These are phyloP conservation scores for Coriolopsis trogii DNA, from an alignment of 1,284 basidiomycete species.

Conservation along the genomic window DNA sequence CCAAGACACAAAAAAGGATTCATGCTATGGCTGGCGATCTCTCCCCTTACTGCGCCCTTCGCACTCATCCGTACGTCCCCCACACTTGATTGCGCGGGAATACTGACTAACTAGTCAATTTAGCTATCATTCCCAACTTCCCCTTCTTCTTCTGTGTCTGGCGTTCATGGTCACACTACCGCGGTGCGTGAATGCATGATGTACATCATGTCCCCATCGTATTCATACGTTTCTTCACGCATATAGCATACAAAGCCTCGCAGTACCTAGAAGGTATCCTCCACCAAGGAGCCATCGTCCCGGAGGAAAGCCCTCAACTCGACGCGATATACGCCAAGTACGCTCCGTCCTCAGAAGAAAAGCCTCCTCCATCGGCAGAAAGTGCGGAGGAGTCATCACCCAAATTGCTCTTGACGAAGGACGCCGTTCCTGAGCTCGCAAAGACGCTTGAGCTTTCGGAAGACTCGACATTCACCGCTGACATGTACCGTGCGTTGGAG, in stretches of 20 bases:
- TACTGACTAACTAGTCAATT: background rate
- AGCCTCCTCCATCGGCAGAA: constrained; percentile 13
- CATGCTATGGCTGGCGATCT: constrained; percentile 60
- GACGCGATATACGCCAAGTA: constrained; percentile 58
- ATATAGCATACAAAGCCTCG: constrained; percentile 70
- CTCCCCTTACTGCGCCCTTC: constrained; percentile 75
- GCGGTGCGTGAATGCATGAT: no score
- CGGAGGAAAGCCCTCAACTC: constrained; percentile 53
- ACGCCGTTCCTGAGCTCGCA: constrained; percentile 55
- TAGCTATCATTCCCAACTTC: constrained; percentile 80
- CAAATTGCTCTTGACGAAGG: constrained; percentile 49
- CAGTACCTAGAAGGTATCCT: constrained; percentile 67
- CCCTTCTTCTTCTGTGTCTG: constrained; percentile 85
- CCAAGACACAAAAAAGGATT: constrained; percentile 70
- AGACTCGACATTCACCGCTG: constrained; percentile 45
- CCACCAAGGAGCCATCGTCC: constrained; percentile 54
- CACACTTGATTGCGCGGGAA: no score
- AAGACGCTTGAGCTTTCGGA: constrained; percentile 47
- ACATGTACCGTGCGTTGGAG: constrained; percentile 67
- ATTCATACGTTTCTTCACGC: background rate
- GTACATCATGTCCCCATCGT: no score
- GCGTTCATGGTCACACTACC: constrained; percentile 83
- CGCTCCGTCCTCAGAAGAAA: constrained; percentile 11
- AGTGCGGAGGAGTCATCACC: constrained; percentile 4
- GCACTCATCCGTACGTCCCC: constrained; percentile 70